Percentiles rank a stretch among this genome's conserved stretches.
These are phyloP conservation scores for Dittrichia graveolens DNA, from an alignment of 129 eudicot species.

Conservation along the genomic window DNA sequence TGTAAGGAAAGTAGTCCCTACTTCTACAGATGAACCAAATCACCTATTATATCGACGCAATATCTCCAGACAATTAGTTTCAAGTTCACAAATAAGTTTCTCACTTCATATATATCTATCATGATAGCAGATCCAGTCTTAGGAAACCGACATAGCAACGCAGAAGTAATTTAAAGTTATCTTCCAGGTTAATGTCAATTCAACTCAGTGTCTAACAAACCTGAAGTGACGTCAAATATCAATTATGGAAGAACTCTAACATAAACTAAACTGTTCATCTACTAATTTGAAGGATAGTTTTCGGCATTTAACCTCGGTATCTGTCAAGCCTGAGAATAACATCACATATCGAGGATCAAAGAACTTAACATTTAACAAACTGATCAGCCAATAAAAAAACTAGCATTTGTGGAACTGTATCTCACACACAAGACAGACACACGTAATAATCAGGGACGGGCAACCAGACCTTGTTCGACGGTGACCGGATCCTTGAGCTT, in stretches of 20 bases:
- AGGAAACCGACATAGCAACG: background rate
- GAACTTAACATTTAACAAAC: background rate
- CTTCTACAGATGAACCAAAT: background rate
- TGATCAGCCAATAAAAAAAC: constrained; percentile 20
- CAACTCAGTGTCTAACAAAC: background rate
- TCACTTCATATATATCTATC: no score
- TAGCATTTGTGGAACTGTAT: background rate
- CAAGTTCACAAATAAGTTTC: no score
- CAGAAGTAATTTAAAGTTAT: background rate
- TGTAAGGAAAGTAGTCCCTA: background rate
- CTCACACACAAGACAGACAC: background rate
- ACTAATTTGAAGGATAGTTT: background rate
- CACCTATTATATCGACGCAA: background rate
- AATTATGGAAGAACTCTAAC: background rate
- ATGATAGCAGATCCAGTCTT: background rate
- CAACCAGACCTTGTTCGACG: constrained; percentile 47
- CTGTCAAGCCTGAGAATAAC: background rate
- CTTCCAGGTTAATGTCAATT: background rate
- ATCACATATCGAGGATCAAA: constrained; percentile 4
- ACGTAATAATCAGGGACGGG: background rate
- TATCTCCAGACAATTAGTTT: background rate
- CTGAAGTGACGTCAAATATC: constrained; percentile 1
- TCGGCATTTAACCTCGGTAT: background rate
- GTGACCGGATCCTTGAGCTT: constrained; percentile 44
- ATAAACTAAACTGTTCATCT: background rate